Evolutionary conservation across 495 filamentous ascomycete species (phyloP), one percentile per base, ranked within the genome.

Genomic region (Tuber brumale): DNA sequence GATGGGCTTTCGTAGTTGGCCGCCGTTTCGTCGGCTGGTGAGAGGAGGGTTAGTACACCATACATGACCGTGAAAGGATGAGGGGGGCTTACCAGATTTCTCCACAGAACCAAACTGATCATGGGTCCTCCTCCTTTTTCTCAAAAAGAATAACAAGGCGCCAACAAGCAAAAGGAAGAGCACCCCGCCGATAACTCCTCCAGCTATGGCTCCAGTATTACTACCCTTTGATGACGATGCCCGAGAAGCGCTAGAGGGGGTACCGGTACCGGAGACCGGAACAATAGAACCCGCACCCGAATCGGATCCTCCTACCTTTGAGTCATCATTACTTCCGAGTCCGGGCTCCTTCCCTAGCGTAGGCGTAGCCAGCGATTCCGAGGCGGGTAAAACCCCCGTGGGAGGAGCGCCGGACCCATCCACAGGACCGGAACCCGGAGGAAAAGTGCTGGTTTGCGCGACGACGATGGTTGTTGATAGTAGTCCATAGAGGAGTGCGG

Each of bases 141-240:
- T 57, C 48, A 57, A 57, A 71, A 80, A 79, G 71, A 83, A 75
- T 41, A 75, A 14, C 19, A 35, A 72, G 35, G 46, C 71, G 45
- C 73, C 21, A 42, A 83, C 76, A 5, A 83, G 72, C 21, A 71
- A 48, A 5, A 83, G 72, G 43, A 69, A 51, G 9, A 76, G 35
- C 16, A 83, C 14, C 12, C 82, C 82, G 19, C 75, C 82, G 39
- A 84, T n/a, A 19, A 84, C 78, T 37, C 82, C 82, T 51, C 82
- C 82, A n/a, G 71, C 72, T 31, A 83, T 81, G 4, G 74, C 69
- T 19, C 72, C 80, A 10, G 46, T 48, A 46, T 76, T 78, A 21
- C 43, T 70, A 42, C 7, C 44, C 42, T 41, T 27, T 35, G n/a
- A 0, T 41, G 41, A 42, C 41, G 41, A 42, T 10, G 6, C 0